Evolutionary conservation across 306 rosid genomes (phyloP).

Genomic region (Hylodesmum podocarpum): DNA sequence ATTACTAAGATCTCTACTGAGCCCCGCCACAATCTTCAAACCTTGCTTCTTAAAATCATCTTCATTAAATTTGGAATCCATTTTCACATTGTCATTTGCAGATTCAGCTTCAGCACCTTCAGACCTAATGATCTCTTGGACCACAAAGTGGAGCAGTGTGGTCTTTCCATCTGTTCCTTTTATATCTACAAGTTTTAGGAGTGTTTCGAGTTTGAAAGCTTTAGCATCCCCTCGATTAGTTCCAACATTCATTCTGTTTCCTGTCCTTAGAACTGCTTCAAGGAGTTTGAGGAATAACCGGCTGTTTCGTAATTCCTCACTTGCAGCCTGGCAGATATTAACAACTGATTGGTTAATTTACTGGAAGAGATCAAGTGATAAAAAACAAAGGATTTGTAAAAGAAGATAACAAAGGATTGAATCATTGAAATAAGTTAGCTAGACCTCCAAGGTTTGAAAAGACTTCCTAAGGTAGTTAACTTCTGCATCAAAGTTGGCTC

Average conservation of each 20-base stretch:
- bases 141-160: slow-evolving; percentile 95
- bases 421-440: slow-evolving; percentile 4
- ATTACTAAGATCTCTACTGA: slow-evolving; percentile 79
- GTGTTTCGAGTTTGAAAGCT: slow-evolving; percentile 91
- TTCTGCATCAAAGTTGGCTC: slow-evolving; percentile 95
- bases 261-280: slow-evolving; percentile 98
- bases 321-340: slow-evolving; percentile 68
- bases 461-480: slow-evolving; percentile 83
- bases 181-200: slow-evolving; percentile 87
- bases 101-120: slow-evolving; percentile 72
- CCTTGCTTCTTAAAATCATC: slow-evolving; percentile 88
- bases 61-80: slow-evolving; percentile 52
- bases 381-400: slow-evolving; percentile 9
- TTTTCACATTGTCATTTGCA: slow-evolving; percentile 44
- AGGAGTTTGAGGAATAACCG: slow-evolving; percentile 90
- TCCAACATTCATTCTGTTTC: slow-evolving; percentile 98
- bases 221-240: slow-evolving; percentile 95
- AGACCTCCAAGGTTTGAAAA: slow-evolving; percentile 89
- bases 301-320: slow-evolving; percentile 87
- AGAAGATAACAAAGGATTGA: slow-evolving; percentile 15
- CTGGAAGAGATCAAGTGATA: slow-evolving; percentile 13
- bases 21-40: slow-evolving; percentile 81
- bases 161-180: slow-evolving; percentile 98
- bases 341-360: slow-evolving; percentile 25
- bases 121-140: slow-evolving; percentile 93